Evolutionary conservation across 2,329 filamentous ascomycete genomes (phyloP), one percentile per base, ranked within the genome.

Genomic region (Lachnellula arida): DNA sequence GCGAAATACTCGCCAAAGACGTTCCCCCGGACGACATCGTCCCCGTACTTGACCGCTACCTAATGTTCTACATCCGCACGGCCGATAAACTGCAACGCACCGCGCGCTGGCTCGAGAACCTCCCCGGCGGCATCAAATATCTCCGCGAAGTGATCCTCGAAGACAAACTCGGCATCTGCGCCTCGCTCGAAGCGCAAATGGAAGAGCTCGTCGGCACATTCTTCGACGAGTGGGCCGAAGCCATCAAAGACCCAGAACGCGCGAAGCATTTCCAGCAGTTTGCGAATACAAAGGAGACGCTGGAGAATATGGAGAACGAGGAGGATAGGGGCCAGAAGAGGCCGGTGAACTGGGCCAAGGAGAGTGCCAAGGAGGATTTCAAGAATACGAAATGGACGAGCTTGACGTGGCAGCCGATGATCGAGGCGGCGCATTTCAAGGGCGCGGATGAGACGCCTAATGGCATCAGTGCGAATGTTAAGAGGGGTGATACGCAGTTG

Each of bases 21-120:
- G 90, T 96, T 0, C 84, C 89, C 0, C 88, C 89, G 0, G 84
- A 89, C 51, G 88, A 95, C 66, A 86, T 96, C 8, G 79, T 96
- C 8, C 84, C 89, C 1, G 88, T 96, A 56, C 77, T 96, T 2
- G 92, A 96, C 71, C 86, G 92, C 46, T 96, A 94, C 68, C 81
- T 96, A 23, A 90, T 92, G 74, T 93, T 96, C 77, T 96, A 96
- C 74, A 94, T 96, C 66, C 88, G 91, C 63, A 95, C 92, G 0
- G 91, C 90, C 46, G 91, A 96, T 75, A 91, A 89, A 68, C 82
- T 96, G 0, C 91, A 96, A 72, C 83, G 91, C 49, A 96, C 91
- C 25, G 91, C 91, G 0, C 81, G 90, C 23, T 96, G 91, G 91
- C 77, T 96, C 39, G 91, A 96, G 71, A 81, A 80, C 51, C 80